Conservation (phyloP, 2,329 filamentous ascomycete genomes). For the Ophiostoma sp. region DNA sequence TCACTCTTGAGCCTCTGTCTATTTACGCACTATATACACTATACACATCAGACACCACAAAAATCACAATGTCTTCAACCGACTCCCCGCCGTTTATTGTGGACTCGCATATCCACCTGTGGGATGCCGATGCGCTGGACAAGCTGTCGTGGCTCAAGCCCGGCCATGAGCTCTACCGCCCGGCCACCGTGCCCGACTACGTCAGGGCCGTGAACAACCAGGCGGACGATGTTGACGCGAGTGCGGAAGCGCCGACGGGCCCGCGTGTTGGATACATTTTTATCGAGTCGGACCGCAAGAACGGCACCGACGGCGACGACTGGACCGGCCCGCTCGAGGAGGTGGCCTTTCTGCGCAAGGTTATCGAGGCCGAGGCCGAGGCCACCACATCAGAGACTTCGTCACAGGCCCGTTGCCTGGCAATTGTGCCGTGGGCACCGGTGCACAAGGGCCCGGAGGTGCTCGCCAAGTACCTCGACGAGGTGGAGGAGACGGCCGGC, state of each 20-base stretch:
- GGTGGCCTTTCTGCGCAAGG: constrained; percentile 60
- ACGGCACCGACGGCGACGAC: constrained; percentile 52
- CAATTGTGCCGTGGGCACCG: constrained; percentile 81
- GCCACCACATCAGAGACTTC: constrained; percentile 32
- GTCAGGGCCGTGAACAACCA: constrained; percentile 22
- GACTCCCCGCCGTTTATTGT: constrained; percentile 49
- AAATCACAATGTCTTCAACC: constrained; percentile 21
- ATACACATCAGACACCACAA: background rate
- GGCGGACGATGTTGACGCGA: constrained; percentile 25
- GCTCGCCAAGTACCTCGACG: constrained; percentile 59
- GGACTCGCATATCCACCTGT: constrained; percentile 90
- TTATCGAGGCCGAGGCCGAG: constrained; percentile 55
- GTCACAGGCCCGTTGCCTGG: constrained; percentile 54
- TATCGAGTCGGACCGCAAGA: constrained; percentile 72
- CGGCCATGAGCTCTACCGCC: constrained; percentile 53
- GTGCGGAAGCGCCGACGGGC: constrained; percentile 34
- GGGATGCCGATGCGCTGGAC: constrained; percentile 59
- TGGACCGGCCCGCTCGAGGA: constrained; percentile 67
- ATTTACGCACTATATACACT: background rate
- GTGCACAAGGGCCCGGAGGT: constrained; percentile 57
- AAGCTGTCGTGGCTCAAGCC: constrained; percentile 65
- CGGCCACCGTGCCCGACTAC: constrained; percentile 63
- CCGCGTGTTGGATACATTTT: constrained; percentile 66
- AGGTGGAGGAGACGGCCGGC: constrained; percentile 57
- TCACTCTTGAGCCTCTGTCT: background rate